Evolutionary conservation across 2,329 filamentous ascomycete genomes (phyloP).

Genomic region (Neodidymelliopsis sp.): DNA sequence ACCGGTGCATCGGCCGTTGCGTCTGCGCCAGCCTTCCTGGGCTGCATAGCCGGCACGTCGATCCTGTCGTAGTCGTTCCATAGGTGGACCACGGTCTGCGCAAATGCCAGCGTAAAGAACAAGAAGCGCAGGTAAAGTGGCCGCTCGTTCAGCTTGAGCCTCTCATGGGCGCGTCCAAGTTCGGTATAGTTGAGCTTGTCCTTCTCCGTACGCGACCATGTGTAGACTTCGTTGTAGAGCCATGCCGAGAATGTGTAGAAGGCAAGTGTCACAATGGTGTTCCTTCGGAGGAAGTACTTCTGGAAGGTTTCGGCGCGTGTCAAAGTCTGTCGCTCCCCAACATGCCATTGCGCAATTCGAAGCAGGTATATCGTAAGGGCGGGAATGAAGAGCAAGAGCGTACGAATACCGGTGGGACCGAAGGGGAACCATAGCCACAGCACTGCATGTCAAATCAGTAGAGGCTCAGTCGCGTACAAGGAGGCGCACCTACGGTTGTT

Average conservation of each 20-base stretch:
- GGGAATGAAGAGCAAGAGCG: slow-evolving; percentile 77
- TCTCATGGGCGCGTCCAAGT: slow-evolving; percentile 69
- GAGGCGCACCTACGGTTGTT: slow-evolving; percentile 67
- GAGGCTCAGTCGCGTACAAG: background rate
- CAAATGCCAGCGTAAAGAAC: slow-evolving; percentile 71
- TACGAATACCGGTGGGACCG: slow-evolving; percentile 76
- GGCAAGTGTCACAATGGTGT: slow-evolving; percentile 72
- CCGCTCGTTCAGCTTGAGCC: slow-evolving; percentile 82
- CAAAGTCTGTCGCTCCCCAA: slow-evolving; percentile 67
- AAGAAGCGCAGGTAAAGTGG: slow-evolving; percentile 80
- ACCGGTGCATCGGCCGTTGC: slow-evolving; percentile 7
- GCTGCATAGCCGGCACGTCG: slow-evolving; percentile 52
- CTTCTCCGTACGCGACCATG: slow-evolving; percentile 70
- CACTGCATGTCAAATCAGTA: slow-evolving; percentile 57
- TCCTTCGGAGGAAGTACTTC: slow-evolving; percentile 63
- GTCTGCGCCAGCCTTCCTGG: slow-evolving; percentile 28
- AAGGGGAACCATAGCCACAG: slow-evolving; percentile 90
- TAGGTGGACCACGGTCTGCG: slow-evolving; percentile 75
- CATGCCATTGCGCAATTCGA: slow-evolving; percentile 82
- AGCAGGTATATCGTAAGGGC: slow-evolving; percentile 82
- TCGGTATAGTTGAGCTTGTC: slow-evolving; percentile 77
- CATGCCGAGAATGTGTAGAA: slow-evolving; percentile 82
- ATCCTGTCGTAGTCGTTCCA: slow-evolving; percentile 77
- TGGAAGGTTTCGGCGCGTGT: slow-evolving; percentile 72
- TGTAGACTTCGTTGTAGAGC: slow-evolving; percentile 81